phyloP scores from a whole-genome alignment of 2,329 filamentous ascomycete species.

The Aurifilum marmelostoma region DNA sequence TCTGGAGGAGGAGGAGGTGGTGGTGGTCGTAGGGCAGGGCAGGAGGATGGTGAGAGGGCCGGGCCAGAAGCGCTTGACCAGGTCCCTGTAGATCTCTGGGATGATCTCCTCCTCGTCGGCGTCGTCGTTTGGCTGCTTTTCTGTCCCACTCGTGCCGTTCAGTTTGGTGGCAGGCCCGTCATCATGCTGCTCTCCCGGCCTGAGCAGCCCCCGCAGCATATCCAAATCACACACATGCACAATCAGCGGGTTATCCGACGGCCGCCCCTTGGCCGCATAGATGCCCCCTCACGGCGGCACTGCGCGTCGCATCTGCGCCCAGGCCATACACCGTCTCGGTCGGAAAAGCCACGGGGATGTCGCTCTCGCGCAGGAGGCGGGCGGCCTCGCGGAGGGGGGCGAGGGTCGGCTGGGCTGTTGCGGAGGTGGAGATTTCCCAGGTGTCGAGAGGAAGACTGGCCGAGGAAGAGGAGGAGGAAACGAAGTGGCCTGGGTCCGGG shows the following conservation, averaged over 20 bases:
- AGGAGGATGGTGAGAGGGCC: conserved; percentile 91
- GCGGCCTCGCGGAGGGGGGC: conserved; percentile 65
- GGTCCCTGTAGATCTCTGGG: conserved; percentile 73
- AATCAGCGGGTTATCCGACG: conserved; percentile 93
- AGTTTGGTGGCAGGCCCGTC: not conserved
- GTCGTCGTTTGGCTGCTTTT: not conserved
- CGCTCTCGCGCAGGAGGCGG: conserved; percentile 62
- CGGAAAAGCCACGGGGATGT: conserved; percentile 88
- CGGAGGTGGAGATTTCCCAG: conserved; percentile 45
- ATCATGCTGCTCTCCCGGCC: not conserved
- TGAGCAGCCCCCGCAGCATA: conserved; percentile 71
- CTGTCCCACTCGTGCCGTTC: conserved; percentile 30
- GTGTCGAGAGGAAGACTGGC: conserved; percentile 38
- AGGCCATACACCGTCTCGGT: conserved; percentile 98
- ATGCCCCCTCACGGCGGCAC: conserved; percentile 85
- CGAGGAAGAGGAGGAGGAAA: conserved; percentile 10
- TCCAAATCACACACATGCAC: conserved; percentile 83
- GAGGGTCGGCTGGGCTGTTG: conserved; percentile 36
- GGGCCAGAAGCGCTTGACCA: conserved; percentile 89
- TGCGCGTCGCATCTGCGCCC: conserved; percentile 92
- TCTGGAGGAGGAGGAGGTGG: conserved; percentile 58
- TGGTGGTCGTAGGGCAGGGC: conserved; percentile 67
- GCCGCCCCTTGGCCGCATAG: conserved; percentile 85
- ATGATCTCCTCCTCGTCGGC: conserved; percentile 48
- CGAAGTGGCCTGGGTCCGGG: conserved; percentile 22